These are phyloP conservation scores for Cnidoscolus chayamansa DNA, from an alignment of 441 rosid species.

Conservation along the genomic window DNA sequence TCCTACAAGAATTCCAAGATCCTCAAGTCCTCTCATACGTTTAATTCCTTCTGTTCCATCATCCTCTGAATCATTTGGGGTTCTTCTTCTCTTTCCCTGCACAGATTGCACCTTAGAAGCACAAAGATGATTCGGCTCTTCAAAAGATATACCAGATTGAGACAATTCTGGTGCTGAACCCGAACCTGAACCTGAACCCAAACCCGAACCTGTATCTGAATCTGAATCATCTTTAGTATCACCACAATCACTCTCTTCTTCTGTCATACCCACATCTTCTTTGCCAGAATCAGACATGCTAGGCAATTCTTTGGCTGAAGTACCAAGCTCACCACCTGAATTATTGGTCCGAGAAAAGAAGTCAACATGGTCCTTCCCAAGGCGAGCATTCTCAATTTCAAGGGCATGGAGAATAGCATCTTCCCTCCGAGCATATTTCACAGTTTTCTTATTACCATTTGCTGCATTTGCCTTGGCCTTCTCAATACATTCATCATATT, in stretches of 20 bases:
- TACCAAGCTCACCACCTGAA: slow-evolving; percentile 34
- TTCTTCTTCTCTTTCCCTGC: slow-evolving; percentile 68
- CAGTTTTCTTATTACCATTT: slow-evolving; percentile 62
- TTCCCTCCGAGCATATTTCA: slow-evolving; percentile 87
- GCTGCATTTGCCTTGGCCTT: slow-evolving; percentile 82
- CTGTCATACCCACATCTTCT: slow-evolving; percentile 44
- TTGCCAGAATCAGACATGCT: slow-evolving; percentile 46
- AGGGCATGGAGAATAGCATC: slow-evolving; percentile 91
- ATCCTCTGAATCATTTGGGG: slow-evolving; percentile 95
- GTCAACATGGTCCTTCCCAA: slow-evolving; percentile 52
- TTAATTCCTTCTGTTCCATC: slow-evolving; percentile 90
- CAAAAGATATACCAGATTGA: slow-evolving; percentile 64
- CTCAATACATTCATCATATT: slow-evolving; percentile 73
- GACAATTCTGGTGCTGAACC: slow-evolving; percentile 56
- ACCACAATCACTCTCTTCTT: slow-evolving; percentile 21
- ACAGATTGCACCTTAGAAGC: slow-evolving; percentile 49
- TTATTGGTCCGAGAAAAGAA: slow-evolving; percentile 33
- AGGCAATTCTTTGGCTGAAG: slow-evolving; percentile 49
- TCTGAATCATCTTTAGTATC: not conserved
- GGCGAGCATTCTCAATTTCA: slow-evolving; percentile 74
- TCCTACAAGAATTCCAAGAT: slow-evolving; percentile 64
- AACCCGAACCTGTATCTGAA: slow-evolving; percentile 6
- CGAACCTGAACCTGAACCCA: not conserved
- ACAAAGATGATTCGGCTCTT: slow-evolving; percentile 47
- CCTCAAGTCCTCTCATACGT: slow-evolving; percentile 98